Conservation (phyloP, 2,329 filamentous ascomycete species). For the Venturia oleaginea region DNA sequence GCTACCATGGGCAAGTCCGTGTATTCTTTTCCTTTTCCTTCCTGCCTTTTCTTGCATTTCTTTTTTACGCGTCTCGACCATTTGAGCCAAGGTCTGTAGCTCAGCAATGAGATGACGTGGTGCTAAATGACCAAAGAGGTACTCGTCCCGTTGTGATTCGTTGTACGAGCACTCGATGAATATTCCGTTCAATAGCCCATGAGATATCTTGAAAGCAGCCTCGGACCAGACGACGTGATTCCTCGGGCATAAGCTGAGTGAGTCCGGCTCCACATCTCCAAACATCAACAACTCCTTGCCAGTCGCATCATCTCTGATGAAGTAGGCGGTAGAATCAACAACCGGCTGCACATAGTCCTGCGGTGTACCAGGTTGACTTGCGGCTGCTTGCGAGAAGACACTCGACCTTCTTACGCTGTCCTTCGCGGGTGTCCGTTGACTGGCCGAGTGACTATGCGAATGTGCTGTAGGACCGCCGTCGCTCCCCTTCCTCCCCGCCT, state of each 20-base stretch:
- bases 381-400: slow-evolving; percentile 8
- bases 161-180: slow-evolving; percentile 96
- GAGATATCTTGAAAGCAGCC: slow-evolving; percentile 73
- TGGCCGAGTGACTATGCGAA: background rate
- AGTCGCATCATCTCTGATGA: slow-evolving; percentile 61
- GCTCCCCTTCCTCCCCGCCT: background rate
- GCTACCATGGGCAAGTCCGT: background rate
- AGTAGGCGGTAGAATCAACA: slow-evolving; percentile 86
- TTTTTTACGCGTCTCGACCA: slow-evolving; percentile 49
- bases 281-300: slow-evolving; percentile 74
- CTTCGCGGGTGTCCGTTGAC: background rate
- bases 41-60: slow-evolving; percentile 7
- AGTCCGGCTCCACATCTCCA: slow-evolving; percentile 91
- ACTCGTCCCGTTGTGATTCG: slow-evolving; percentile 65
- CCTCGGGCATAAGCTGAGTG: slow-evolving; percentile 68
- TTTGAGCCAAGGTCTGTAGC: slow-evolving; percentile 58
- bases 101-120: slow-evolving; percentile 77
- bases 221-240: slow-evolving; percentile 80
- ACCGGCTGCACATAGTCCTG: slow-evolving; percentile 37
- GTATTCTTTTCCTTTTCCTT: slow-evolving; percentile 9
- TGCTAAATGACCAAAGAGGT: slow-evolving; percentile 81
- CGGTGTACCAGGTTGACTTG: slow-evolving; percentile 16
- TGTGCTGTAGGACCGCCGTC: background rate
- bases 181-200: slow-evolving; percentile 64
- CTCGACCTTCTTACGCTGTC: slow-evolving; percentile 6